Percentiles rank a stretch among this genome's conserved stretches.
These are phyloP conservation scores for Spizellomyces sp. DNA, from an alignment of 192 early-diverging fungal genomes.

Conservation along the genomic window DNA sequence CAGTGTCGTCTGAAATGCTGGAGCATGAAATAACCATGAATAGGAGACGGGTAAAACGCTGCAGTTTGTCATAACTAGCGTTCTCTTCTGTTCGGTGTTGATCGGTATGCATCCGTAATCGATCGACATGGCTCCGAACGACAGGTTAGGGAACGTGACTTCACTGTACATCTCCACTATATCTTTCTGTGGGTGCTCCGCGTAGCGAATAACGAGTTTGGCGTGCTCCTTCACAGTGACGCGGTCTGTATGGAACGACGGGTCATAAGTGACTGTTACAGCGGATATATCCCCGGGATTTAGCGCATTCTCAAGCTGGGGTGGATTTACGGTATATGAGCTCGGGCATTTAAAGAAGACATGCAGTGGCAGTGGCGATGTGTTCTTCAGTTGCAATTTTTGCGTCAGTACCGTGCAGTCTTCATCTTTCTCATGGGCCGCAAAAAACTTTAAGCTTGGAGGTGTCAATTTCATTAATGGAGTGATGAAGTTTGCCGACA, in stretches of 20 bases:
- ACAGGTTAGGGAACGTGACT: conserved; percentile 58
- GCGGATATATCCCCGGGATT: conserved; percentile 35
- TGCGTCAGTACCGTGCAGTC: conserved; percentile 40
- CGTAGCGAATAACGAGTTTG: conserved; percentile 53
- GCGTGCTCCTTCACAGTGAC: conserved; percentile 50
- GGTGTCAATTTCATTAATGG: conserved; percentile 52
- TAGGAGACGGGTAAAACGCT: conserved; percentile 53
- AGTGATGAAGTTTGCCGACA: conserved; percentile 59
- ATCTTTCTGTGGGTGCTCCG: conserved; percentile 60
- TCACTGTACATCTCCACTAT: conserved; percentile 51
- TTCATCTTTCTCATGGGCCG: conserved; percentile 49
- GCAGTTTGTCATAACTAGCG: conserved; percentile 49
- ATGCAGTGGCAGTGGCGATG: conserved; percentile 47
- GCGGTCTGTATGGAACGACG: conserved; percentile 47
- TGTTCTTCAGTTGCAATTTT: conserved; percentile 47
- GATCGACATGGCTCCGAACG: conserved; percentile 33
- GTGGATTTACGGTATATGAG: conserved; percentile 41
- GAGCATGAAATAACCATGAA: conserved; percentile 42
- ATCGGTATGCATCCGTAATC: conserved; percentile 55
- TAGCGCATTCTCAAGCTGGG: conserved; percentile 26
- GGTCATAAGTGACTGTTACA: conserved; percentile 45
- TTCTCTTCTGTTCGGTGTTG: conserved; percentile 45
- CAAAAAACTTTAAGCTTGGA: conserved; percentile 45
- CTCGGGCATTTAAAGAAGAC: conserved; percentile 48
- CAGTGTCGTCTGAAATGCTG: conserved; percentile 1